These are phyloP conservation scores for Quercus dentata DNA, from an alignment of 306 rosid species.

Conservation along the genomic window DNA sequence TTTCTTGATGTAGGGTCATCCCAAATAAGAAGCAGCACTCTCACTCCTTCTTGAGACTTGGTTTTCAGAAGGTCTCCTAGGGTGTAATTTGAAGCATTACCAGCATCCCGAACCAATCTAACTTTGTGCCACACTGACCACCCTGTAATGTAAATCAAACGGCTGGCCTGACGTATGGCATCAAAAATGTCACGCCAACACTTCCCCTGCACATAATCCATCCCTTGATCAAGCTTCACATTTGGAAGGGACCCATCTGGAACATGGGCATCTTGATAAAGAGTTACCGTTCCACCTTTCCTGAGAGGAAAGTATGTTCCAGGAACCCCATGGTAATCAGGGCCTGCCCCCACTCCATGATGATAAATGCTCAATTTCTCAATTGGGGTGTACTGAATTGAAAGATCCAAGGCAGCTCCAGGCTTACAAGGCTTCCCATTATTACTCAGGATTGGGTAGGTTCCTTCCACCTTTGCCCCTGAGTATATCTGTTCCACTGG, in stretches of 20 bases:
- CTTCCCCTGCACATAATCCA: conserved; percentile 67
- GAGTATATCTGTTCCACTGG: conserved; percentile 71
- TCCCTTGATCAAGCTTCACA: conserved; percentile 58
- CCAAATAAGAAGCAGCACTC: conserved; percentile 97
- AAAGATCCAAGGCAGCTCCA: conserved; percentile 66
- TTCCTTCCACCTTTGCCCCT: conserved; percentile 67
- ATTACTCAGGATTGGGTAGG: conserved; percentile 61
- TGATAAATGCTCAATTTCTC: conserved; percentile 62
- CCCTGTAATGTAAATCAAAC: conserved; percentile 84
- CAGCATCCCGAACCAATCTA: conserved; percentile 65
- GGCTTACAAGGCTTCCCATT: conserved; percentile 86
- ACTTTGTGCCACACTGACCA: conserved; percentile 99
- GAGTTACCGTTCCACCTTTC: conserved; percentile 78
- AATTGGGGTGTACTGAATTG: conserved; percentile 82
- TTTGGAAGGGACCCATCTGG: conserved; percentile 80
- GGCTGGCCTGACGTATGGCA: conserved; percentile 66
- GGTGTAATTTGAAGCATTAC: conserved; percentile 30
- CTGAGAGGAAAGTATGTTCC: conserved; percentile 93
- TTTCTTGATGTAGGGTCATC: conserved; percentile 96
- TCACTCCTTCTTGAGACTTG: conserved; percentile 93
- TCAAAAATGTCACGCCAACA: conserved; percentile 87
- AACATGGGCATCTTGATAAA: conserved; percentile 93
- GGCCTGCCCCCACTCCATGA: conserved; percentile 89
- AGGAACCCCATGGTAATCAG: conserved; percentile 81
- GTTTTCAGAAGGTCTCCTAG: conserved; percentile 81